Conservation (phyloP, 2,329 filamentous ascomycete species). For the Fusarium burgessii region DNA sequence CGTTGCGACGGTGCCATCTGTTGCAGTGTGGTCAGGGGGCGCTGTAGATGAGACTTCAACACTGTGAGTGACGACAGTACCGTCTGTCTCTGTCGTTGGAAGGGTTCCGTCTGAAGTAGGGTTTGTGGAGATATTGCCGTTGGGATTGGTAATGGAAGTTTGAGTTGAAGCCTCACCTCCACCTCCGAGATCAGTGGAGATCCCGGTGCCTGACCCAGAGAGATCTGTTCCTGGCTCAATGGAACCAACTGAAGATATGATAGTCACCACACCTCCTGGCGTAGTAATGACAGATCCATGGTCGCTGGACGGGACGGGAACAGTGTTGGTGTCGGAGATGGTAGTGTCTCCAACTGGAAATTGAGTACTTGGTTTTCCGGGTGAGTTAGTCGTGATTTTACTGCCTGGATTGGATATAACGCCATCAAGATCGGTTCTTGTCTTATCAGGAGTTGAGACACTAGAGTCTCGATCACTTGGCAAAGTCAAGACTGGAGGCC, state of each 20-base stretch:
- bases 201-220: fast-evolving
- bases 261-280: not conserved
- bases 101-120: fast-evolving
- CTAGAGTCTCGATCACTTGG: not conserved
- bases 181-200: fast-evolving
- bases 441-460: not conserved
- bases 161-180: not conserved
- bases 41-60: not conserved
- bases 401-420: fast-evolving
- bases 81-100: not conserved
- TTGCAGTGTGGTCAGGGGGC: not conserved
- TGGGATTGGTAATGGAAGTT: not conserved
- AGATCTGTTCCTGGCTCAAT: not conserved
- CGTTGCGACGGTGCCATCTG: fast-evolving
- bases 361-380: not conserved
- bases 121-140: fast-evolving
- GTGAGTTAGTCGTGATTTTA: fast-evolving
- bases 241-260: fast-evolving
- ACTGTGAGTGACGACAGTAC: fast-evolving
- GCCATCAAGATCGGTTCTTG: fast-evolving
- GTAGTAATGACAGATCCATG: not conserved
- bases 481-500: not conserved
- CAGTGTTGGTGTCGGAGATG: fast-evolving
- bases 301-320: fast-evolving
- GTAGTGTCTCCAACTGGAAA: fast-evolving